A percentile compares a stretch with the other conserved stretches of the same genome.
phyloP scores from a whole-genome alignment of 2,329 filamentous ascomycete species.

The Atkinsonella hypoxylon region DNA sequence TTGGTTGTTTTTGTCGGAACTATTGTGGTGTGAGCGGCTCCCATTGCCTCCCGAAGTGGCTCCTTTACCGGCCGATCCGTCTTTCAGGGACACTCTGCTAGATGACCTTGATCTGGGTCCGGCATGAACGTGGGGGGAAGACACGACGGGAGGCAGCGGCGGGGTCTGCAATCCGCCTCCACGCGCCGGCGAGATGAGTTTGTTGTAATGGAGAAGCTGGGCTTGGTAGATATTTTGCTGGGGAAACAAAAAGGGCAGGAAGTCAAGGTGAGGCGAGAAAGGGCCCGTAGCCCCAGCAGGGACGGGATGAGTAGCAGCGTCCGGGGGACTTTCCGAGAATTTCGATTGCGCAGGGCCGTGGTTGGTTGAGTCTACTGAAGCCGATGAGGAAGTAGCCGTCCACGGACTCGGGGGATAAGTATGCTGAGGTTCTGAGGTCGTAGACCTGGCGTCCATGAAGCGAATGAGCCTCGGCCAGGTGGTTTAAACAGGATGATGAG shows the following conservation, averaged over 20 bases:
- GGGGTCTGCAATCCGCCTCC: constrained; percentile 43
- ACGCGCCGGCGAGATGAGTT: constrained; percentile 46
- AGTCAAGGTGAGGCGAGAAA: constrained; percentile 35
- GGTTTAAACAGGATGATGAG: neutral
- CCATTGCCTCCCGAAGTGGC: constrained; percentile 47
- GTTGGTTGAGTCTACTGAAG: constrained; percentile 14
- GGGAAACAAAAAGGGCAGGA: constrained; percentile 45
- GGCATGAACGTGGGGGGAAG: constrained; percentile 43
- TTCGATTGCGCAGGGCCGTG: constrained; percentile 15
- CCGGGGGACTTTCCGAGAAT: constrained; percentile 19
- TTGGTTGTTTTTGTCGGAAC: constrained; percentile 48
- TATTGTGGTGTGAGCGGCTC: constrained; percentile 45
- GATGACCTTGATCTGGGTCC: constrained; percentile 45
- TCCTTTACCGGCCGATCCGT: constrained; percentile 32
- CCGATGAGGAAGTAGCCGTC: constrained; percentile 17
- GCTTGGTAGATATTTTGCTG: constrained; percentile 50
- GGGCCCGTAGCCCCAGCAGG: constrained; percentile 16
- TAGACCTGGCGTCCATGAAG: constrained; percentile 28
- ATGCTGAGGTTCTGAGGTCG: constrained; percentile 26
- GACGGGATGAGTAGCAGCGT: constrained; percentile 13
- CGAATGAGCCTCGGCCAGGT: constrained; percentile 10
- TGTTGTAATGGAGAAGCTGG: constrained; percentile 54
- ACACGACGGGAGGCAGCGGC: constrained; percentile 42
- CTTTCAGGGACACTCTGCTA: constrained; percentile 48
- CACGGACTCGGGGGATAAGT: constrained; percentile 23